Evolutionary conservation across 176 grass and related monocot species (phyloP), one percentile per base, ranked within the genome.

Genomic region (Canna indica): DNA sequence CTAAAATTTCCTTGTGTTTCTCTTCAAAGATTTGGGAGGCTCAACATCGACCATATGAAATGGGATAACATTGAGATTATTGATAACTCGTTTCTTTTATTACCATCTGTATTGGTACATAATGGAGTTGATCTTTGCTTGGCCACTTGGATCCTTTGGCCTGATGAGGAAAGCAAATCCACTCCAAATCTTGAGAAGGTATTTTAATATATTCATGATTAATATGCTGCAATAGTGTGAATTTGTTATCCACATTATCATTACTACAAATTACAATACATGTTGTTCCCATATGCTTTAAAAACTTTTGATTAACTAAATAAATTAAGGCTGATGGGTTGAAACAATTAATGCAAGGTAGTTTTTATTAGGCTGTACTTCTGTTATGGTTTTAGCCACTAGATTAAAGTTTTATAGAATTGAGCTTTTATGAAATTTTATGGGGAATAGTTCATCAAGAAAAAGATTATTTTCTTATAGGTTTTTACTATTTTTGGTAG

Each of bases 131-230:
- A 96, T 76, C 82, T 89, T 59, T 86, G 85, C 59, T 83, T 96
- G 73, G 62, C 78, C 25, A 77, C 85, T 7, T 96, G 92, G 92
- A 82, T 96, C 70, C 83, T 96, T 62, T 91, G 83, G 88, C 92
- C 92, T 75, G 92, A 96, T 42, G 88, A 91, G 81, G 88, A 96
- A 73, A 91, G 85, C 81, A 91, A 86, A 84, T 82, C 70, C 54
- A 76, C 76, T 52, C 86, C 88, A 70, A 96, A 87, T 41, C 73
- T 96, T 64, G 92, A 96, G 61, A 96, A 96, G 92, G 92, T 96
- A 79, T 35, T 59, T 73, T 28, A 42, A 13, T 36, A 38, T 7
- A 38, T 66, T 18, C 16, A n/a, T 66, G 13, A 34, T 66, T 9
- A 5, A 66, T 22, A 22, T 22, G 12, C 4, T 63, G 13, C 27